Percentiles rank a stretch among this genome's conserved stretches.
Evolutionary conservation across 169 alveolate genomes (phyloP).

Genomic region (Condylostoma magnum): DNA sequence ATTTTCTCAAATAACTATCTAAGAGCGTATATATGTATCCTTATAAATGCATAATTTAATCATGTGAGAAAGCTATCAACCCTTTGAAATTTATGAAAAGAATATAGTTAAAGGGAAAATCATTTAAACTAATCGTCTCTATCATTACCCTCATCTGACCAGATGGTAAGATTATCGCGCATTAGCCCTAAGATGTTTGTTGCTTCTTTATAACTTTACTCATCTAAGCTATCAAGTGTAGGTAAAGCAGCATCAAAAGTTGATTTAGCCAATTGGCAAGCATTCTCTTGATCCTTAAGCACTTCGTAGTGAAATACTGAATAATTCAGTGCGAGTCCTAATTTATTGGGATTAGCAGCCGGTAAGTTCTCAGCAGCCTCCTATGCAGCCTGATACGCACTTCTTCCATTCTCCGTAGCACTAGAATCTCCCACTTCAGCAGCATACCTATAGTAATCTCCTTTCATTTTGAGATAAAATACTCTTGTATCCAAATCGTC

Average conservation of each 20-base stretch:
- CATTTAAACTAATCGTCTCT: too few relatives aligned
- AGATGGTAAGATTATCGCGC: constrained; percentile 94
- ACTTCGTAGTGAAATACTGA: constrained; percentile 99
- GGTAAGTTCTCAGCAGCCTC: constrained; percentile 92
- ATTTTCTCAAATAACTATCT: too few relatives aligned
- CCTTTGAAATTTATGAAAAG: too few relatives aligned
- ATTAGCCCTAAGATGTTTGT: constrained; percentile 93
- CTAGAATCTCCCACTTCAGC: constrained; percentile 96
- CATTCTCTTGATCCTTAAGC: constrained; percentile 95
- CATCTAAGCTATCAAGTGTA: constrained; percentile 93
- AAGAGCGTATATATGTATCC: too few relatives aligned
- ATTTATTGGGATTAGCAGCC: constrained; percentile 96
- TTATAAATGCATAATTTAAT: too few relatives aligned
- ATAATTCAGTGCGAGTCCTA: constrained; percentile 97
- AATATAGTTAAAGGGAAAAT: too few relatives aligned
- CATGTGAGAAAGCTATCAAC: too few relatives aligned
- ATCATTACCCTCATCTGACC: too few relatives aligned
- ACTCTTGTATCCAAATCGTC: constrained; percentile 92
- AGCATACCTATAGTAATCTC: constrained; percentile 95
- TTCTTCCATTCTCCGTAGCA: constrained; percentile 95
- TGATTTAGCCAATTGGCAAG: constrained; percentile 96
- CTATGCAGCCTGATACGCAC: constrained; percentile 95
- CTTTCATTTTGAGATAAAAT: constrained; percentile 98
- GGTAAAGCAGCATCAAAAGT: constrained; percentile 96
- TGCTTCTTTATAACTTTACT: constrained; percentile 94